Evolutionary conservation across 305 asterid species (phyloP).

Genomic region (Solanum hybrid): DNA sequence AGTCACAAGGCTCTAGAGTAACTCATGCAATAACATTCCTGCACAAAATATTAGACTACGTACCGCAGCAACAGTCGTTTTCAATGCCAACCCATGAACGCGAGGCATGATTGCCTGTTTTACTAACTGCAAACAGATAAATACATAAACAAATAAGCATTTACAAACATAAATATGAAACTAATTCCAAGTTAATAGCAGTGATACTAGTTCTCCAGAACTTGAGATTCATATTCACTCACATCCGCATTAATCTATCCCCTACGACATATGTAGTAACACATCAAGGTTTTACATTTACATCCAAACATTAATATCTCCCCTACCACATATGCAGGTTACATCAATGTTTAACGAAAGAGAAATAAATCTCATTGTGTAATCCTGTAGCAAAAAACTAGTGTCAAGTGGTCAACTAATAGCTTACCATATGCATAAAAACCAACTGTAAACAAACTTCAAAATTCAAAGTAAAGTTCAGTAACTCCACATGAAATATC

Average conservation of each 20-base stretch:
- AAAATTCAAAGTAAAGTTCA: neutral
- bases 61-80: constrained; percentile 98
- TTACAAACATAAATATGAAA: constrained; percentile 5
- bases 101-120: constrained; percentile 84
- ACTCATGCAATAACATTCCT: neutral
- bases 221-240: neutral
- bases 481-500: neutral
- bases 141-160: neutral
- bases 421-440: neutral
- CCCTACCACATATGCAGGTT: neutral
- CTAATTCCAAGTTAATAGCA: neutral
- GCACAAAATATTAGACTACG: constrained; percentile 19
- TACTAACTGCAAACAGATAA: constrained; percentile 50
- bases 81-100: constrained; percentile 93
- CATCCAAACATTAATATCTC: neutral
- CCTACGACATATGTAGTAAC: neutral
- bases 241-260: neutral
- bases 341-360: neutral
- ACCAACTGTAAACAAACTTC: neutral
- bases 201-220: neutral
- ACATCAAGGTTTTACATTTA: neutral
- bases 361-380: neutral
- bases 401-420: neutral
- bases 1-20: neutral
- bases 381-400: neutral